Percentiles rank a stretch among this genome's conserved stretches.
phyloP scores from a whole-genome alignment of 768 basidiomycete genomes.

The Lentinus tigrinus region DNA sequence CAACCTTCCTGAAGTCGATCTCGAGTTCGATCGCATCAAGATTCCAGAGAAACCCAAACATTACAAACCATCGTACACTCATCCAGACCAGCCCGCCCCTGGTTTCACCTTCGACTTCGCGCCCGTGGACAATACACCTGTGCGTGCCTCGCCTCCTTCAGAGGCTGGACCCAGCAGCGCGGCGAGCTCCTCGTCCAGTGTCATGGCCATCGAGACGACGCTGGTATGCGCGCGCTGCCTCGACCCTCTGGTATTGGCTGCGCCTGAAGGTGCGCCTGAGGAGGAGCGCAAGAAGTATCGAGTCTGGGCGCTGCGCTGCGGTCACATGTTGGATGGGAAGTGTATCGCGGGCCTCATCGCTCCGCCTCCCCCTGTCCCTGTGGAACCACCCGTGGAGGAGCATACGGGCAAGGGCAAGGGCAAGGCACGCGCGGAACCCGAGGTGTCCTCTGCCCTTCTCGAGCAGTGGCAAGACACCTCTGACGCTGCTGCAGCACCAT shows the following conservation, averaged over 20 bases:
- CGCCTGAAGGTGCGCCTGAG: slow-evolving; percentile 32
- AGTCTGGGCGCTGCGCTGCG: slow-evolving; percentile 74
- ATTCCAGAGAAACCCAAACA: slow-evolving; percentile 1
- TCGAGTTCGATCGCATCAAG: neutral
- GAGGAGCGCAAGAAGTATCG: slow-evolving; percentile 44
- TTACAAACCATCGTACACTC: slow-evolving; percentile 44
- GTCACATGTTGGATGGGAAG: slow-evolving; percentile 78
- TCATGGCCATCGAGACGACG: slow-evolving; percentile 37
- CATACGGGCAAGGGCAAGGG: slow-evolving; percentile 43
- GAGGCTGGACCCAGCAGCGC: slow-evolving; percentile 13
- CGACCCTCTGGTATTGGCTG: slow-evolving; percentile 59
- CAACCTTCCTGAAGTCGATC: slow-evolving; percentile 10
- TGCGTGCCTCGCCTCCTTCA: slow-evolving; percentile 31
- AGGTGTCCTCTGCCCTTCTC: neutral
- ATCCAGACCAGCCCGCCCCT: slow-evolving; percentile 51
- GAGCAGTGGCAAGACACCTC: neutral
- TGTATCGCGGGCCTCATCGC: slow-evolving; percentile 61
- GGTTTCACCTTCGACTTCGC: slow-evolving; percentile 73
- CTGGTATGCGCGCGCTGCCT: slow-evolving; percentile 70
- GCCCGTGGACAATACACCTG: slow-evolving; percentile 24
- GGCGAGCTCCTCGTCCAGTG: slow-evolving; percentile 26
- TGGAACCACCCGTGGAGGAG: neutral
- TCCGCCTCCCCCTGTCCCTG: slow-evolving; percentile 28
- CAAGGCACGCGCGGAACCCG: slow-evolving; percentile 16
- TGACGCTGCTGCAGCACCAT: slow-evolving; percentile 21